These are phyloP conservation scores for Fusarium sp. DNA, from an alignment of 2,329 filamentous ascomycete genomes.

Conservation along the genomic window DNA sequence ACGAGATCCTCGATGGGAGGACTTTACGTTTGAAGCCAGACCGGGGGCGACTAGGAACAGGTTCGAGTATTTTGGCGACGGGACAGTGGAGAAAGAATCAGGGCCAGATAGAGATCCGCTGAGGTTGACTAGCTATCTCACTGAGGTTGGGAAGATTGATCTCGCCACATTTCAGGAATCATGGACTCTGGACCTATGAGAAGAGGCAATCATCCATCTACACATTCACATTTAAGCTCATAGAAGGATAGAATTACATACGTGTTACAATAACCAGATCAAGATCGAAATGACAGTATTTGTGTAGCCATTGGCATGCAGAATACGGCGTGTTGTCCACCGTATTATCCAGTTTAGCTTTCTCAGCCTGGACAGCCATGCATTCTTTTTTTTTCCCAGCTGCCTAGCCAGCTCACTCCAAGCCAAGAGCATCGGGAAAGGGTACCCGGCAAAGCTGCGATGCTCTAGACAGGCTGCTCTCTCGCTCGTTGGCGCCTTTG, in stretches of 20 bases:
- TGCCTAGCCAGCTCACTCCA: background rate
- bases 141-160: background rate
- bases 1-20: constrained; percentile 7
- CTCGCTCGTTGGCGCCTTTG: background rate
- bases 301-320: background rate
- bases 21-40: constrained; percentile 1
- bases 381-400: background rate
- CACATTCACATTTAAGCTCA: background rate
- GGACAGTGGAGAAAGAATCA: background rate
- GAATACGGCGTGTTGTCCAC: background rate
- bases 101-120: background rate
- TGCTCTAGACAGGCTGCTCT: background rate
- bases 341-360: background rate
- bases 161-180: background rate
- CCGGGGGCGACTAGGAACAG: background rate
- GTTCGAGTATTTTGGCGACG: constrained; percentile 7
- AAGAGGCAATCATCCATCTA: background rate
- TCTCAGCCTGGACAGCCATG: background rate
- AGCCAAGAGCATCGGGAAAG: background rate
- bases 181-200: background rate
- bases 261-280: background rate
- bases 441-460: background rate
- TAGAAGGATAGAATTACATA: background rate
- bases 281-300: background rate
- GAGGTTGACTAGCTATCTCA: background rate